A percentile compares a stretch with the other conserved stretches of the same genome.
phyloP scores from a whole-genome alignment of 805 yeast species.

The Cyberlindnera maritima region DNA sequence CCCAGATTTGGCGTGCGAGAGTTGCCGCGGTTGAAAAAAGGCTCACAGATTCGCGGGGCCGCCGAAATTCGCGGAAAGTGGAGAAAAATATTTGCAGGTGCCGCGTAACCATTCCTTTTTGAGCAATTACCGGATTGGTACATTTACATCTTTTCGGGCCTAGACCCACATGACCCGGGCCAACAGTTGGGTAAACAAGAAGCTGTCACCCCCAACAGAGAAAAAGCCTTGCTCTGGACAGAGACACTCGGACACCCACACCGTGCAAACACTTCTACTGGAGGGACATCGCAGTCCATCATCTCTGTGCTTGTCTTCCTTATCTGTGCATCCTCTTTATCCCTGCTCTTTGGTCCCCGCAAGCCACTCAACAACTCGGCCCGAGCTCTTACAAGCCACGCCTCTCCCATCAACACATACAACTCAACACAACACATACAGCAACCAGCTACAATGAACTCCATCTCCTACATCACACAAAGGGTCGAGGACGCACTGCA shows the following conservation, averaged over 20 bases:
- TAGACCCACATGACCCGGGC: not conserved
- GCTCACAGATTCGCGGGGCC: not conserved
- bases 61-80: no score
- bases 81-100: not conserved
- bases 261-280: no score
- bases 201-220: not conserved
- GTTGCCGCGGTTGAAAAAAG: conserved; percentile 1
- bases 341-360: no score
- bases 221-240: no score
- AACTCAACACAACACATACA: no score
- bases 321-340: no score
- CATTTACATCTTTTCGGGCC: not conserved
- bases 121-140: not conserved
- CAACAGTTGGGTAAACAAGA: conserved; percentile 19
- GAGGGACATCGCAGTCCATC: no score
- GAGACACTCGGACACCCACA: no score
- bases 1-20: not conserved
- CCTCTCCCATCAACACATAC: no score
- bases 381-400: no score
- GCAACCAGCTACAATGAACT: conserved; percentile 21
- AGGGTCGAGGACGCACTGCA: conserved; percentile 24
- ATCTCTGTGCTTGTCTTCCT: no score
- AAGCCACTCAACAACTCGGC: no score
- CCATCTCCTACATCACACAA: conserved; percentile 28
- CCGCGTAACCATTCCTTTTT: not conserved